These are phyloP conservation scores for Pseudognaphalium luteoalbum DNA, from an alignment of 129 eudicot genomes.

Conservation along the genomic window DNA sequence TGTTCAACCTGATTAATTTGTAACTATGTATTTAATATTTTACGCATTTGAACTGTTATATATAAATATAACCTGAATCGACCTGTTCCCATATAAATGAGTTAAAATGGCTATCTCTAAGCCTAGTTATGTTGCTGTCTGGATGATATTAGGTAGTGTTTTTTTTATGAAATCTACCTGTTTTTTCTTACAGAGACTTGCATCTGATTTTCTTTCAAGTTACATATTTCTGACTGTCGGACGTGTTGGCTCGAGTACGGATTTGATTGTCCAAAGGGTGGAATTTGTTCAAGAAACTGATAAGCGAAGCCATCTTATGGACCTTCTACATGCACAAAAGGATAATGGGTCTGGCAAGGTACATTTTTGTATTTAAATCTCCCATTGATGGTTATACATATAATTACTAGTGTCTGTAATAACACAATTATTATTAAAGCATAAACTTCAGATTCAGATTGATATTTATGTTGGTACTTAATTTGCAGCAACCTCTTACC, in stretches of 20 bases:
- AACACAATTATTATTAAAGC: not conserved
- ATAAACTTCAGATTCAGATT: constrained; percentile 16
- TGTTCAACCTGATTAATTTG: no score
- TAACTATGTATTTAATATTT: not conserved
- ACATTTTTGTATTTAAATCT: constrained; percentile 3
- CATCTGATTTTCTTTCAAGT: constrained; percentile 66
- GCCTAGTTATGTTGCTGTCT: no score
- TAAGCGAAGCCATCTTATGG: constrained; percentile 74
- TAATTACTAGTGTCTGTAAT: not conserved
- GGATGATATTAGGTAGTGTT: not conserved
- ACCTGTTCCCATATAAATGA: no score
- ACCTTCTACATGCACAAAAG: constrained; percentile 69
- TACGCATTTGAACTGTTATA: not conserved
- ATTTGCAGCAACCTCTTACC: constrained; percentile 65
- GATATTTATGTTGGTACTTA: constrained; percentile 25
- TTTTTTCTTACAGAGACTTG: constrained; percentile 57
- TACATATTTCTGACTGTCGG: constrained; percentile 70
- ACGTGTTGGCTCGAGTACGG: constrained; percentile 73
- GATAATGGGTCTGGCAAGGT: constrained; percentile 66
- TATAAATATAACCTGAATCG: not conserved
- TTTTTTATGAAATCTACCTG: not conserved
- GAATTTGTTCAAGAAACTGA: constrained; percentile 68
- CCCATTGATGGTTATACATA: not conserved
- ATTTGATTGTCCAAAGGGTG: constrained; percentile 69
- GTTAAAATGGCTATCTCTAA: no score